Percentiles rank a stretch among this genome's conserved stretches.
Conservation (phyloP, 495 filamentous ascomycete species). For the Penicillium ucsense region DNA sequence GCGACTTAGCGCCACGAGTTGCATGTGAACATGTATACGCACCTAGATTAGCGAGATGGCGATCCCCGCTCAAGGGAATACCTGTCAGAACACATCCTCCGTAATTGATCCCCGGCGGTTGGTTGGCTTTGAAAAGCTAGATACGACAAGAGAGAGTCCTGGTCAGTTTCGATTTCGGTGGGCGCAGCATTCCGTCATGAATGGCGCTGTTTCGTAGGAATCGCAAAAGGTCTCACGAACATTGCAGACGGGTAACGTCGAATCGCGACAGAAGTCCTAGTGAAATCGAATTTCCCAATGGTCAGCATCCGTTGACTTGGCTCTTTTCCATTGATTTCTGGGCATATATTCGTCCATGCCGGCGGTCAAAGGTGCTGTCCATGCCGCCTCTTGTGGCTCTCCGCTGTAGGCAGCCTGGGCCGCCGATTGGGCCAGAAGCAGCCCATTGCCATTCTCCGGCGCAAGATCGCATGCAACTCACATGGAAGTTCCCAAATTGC, state of each 20-base stretch:
- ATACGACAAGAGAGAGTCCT: background rate
- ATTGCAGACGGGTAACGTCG: slow-evolving; percentile 93
- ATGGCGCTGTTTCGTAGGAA: no score
- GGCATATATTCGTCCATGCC: background rate
- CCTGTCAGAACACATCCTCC: slow-evolving; percentile 63
- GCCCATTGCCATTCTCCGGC: slow-evolving; percentile 1
- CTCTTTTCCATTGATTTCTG: background rate
- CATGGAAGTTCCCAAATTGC: slow-evolving; percentile 84
- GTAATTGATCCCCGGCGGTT: slow-evolving; percentile 42
- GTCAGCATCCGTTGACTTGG: slow-evolving; percentile 6
- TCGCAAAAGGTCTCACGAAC: slow-evolving; percentile 45
- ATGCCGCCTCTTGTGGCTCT: background rate
- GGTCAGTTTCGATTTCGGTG: slow-evolving; percentile 12
- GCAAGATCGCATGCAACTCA: slow-evolving; percentile 38
- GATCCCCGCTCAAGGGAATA: slow-evolving; percentile 54
- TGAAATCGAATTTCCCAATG: slow-evolving; percentile 13
- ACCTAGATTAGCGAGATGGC: slow-evolving; percentile 79
- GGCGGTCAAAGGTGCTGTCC: background rate
- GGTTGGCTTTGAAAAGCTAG: slow-evolving; percentile 43
- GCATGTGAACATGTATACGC: slow-evolving; percentile 16
- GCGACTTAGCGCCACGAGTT: no score
- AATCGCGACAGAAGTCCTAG: slow-evolving; percentile 91
- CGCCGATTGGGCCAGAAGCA: background rate
- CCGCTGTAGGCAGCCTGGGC: background rate
- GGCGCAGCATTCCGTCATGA: background rate